Evolutionary conservation across 495 filamentous ascomycete species (phyloP).

Genomic region (Neurospora discreta): DNA sequence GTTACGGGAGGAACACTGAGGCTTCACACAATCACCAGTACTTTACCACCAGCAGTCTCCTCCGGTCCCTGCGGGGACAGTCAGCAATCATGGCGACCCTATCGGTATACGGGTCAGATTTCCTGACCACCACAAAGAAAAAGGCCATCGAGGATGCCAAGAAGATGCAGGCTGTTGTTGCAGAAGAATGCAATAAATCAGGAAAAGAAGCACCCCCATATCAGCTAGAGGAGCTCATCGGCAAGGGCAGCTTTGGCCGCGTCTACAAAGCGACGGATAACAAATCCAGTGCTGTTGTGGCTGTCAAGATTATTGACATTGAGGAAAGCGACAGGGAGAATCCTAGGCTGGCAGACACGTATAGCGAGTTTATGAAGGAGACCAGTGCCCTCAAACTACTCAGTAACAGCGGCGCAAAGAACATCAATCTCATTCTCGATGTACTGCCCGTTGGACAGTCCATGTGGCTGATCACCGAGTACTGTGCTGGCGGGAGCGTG

Average conservation of each 20-base stretch:
- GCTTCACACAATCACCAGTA: background rate
- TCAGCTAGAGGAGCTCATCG: conserved; percentile 78
- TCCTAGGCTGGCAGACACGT: conserved; percentile 64
- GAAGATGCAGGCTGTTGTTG: conserved; percentile 40
- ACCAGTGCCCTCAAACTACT: conserved; percentile 76
- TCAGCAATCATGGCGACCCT: conserved; percentile 28
- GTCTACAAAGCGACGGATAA: conserved; percentile 72
- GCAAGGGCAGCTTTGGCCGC: conserved; percentile 89
- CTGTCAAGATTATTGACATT: conserved; percentile 94
- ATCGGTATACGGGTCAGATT: conserved; percentile 28
- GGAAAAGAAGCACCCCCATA: conserved; percentile 47
- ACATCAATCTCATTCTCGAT: conserved; percentile 84
- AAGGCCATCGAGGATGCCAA: conserved; percentile 45
- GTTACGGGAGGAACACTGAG: background rate
- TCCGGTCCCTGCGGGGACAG: background rate
- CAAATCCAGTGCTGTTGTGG: conserved; percentile 56
- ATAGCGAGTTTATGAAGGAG: conserved; percentile 80
- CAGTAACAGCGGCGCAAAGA: conserved; percentile 71
- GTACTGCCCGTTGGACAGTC: conserved; percentile 76
- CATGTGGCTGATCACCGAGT: conserved; percentile 93
- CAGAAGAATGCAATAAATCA: conserved; percentile 36
- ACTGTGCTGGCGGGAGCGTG: conserved; percentile 92
- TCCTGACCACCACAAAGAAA: conserved; percentile 27
- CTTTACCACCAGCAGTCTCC: background rate
- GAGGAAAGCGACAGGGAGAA: conserved; percentile 71